Percentiles rank a stretch among this genome's conserved stretches.
These are phyloP conservation scores for Rhizoclosmatium sp. DNA, from an alignment of 192 early-diverging fungal genomes.

Conservation along the genomic window DNA sequence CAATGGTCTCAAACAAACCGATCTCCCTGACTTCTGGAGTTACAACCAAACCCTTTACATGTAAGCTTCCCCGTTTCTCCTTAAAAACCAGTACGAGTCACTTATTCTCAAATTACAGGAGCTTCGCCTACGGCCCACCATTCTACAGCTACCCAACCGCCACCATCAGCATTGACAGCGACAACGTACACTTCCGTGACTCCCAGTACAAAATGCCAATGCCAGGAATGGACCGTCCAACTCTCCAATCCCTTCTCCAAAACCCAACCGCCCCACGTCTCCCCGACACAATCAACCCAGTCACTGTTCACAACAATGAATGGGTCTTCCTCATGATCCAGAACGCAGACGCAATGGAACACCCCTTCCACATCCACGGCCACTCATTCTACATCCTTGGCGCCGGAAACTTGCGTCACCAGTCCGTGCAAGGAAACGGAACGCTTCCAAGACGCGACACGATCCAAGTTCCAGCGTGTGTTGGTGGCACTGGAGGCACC, in stretches of 20 bases:
- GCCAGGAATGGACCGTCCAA: background rate
- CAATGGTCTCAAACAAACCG: conserved; percentile 11
- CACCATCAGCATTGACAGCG: background rate
- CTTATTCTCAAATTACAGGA: background rate
- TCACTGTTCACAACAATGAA: conserved; percentile 62
- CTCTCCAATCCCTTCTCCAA: background rate
- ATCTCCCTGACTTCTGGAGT: background rate
- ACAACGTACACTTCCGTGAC: background rate
- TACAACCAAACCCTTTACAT: conserved; percentile 5
- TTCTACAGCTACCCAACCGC: background rate
- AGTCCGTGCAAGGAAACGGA: conserved; percentile 15
- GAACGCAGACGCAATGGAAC: conserved; percentile 76
- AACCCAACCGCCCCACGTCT: background rate
- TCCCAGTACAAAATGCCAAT: background rate
- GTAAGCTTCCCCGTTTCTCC: background rate
- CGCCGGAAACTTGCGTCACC: background rate
- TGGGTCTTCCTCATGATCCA: conserved; percentile 73
- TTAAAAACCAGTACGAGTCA: background rate
- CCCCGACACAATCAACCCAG: conserved; percentile 52
- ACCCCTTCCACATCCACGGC: conserved; percentile 82
- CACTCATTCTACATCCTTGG: conserved; percentile 79
- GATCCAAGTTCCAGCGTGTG: conserved; percentile 60
- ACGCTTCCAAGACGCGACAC: conserved; percentile 79
- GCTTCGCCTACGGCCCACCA: conserved; percentile 7
- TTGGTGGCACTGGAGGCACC: background rate